Evolutionary conservation across 176 grass and related monocot genomes (phyloP).

Genomic region (Oryza nivara): DNA sequence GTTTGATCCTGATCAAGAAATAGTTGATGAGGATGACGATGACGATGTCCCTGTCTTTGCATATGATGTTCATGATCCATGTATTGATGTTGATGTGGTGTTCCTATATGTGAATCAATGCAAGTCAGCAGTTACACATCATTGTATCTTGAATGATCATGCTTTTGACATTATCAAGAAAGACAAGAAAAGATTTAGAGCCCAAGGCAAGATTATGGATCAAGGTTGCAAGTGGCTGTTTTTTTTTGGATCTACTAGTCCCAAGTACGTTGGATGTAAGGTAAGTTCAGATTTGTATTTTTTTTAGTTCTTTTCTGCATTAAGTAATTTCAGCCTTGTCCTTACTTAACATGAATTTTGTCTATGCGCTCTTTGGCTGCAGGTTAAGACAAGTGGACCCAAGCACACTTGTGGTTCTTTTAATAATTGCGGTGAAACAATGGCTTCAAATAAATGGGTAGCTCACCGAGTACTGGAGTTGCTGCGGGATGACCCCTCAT

Average conservation of each 20-base stretch:
- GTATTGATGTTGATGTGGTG: neutral
- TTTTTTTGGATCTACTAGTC: neutral
- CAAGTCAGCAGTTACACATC: neutral
- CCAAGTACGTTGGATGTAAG: neutral
- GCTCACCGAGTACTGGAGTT: too few species aligned
- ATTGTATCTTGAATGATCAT: neutral
- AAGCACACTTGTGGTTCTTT: too few species aligned
- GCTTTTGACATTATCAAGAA: neutral
- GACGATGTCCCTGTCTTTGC: neutral
- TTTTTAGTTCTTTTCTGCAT: too few species aligned
- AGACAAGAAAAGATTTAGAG: neutral
- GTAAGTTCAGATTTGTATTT: neutral
- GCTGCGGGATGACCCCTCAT: too few species aligned
- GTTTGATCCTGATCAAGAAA: neutral
- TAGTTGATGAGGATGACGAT: neutral
- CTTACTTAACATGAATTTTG: too few species aligned
- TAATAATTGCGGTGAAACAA: too few species aligned
- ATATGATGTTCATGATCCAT: neutral
- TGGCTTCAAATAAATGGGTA: too few species aligned
- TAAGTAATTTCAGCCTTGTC: too few species aligned
- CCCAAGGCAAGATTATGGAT: neutral
- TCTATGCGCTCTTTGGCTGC: too few species aligned
- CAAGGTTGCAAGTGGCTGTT: neutral
- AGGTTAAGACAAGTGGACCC: too few species aligned
- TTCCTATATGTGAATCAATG: neutral